phyloP scores from a whole-genome alignment of 2,329 filamentous ascomycete species.

The Xylariales sp. region DNA sequence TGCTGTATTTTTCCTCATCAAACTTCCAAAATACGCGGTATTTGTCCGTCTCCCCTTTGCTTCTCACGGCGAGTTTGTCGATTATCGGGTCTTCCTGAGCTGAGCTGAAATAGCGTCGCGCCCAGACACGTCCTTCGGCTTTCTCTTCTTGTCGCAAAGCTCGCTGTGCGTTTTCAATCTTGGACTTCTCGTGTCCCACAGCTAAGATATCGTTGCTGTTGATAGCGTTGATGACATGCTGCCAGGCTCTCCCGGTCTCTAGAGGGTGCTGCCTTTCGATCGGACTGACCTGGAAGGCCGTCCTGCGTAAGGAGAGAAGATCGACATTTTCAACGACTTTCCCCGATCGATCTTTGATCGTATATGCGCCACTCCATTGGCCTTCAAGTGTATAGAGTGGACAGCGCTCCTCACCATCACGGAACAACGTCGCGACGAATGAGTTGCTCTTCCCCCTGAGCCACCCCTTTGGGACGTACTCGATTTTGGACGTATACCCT shows the following conservation, averaged over 20 bases:
- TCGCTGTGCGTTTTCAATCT: conserved; percentile 85
- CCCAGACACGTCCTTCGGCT: conserved; percentile 16
- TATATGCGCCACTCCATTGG: conserved; percentile 83
- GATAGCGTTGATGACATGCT: conserved; percentile 77
- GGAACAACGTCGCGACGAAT: conserved; percentile 71
- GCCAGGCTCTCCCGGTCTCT: conserved; percentile 85
- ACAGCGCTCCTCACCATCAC: conserved; percentile 66
- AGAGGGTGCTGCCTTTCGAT: conserved; percentile 78
- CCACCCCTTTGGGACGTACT: conserved; percentile 94
- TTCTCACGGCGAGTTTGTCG: conserved; percentile 12
- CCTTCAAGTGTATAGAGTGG: conserved; percentile 78
- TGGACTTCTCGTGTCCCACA: conserved; percentile 73
- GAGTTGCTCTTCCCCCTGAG: conserved; percentile 93
- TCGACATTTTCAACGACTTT: conserved; percentile 57
- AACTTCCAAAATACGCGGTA: conserved; percentile 20
- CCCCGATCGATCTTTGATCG: conserved; percentile 62
- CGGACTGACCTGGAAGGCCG: conserved; percentile 66
- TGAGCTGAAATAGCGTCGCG: conserved; percentile 19
- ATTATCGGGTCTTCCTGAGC: conserved; percentile 14
- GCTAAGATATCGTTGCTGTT: conserved; percentile 77
- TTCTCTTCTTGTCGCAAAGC: conserved; percentile 19
- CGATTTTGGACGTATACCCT: conserved; percentile 83
- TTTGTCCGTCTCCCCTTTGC: conserved; percentile 6
- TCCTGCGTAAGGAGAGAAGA: conserved; percentile 52
- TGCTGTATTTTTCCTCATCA: conserved; percentile 19